Evolutionary conservation across 192 early-diverging fungal genomes (phyloP).

Genomic region (Jimgerdemannia lactiflua): DNA sequence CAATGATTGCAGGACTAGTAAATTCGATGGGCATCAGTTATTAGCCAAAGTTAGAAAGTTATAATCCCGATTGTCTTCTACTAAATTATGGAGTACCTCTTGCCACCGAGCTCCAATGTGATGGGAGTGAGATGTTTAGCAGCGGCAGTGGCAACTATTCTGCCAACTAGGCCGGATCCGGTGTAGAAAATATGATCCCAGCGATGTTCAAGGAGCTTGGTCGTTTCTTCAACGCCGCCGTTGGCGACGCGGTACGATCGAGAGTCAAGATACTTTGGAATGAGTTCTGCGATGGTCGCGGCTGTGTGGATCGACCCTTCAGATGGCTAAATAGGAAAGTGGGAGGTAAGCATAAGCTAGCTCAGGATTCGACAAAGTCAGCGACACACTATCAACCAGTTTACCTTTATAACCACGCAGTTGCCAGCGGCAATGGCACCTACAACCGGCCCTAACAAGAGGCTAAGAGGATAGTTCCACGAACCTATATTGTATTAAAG

Average conservation of each 20-base stretch:
- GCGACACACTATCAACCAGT: not conserved
- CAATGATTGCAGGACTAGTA: constrained; percentile 51
- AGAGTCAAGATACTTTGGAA: constrained; percentile 77
- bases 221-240: constrained; percentile 76
- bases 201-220: constrained; percentile 56
- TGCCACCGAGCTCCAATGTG: constrained; percentile 90
- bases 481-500: constrained; percentile 25
- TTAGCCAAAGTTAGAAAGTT: not conserved
- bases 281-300: constrained; percentile 51
- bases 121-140: constrained; percentile 77
- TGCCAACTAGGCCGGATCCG: constrained; percentile 72
- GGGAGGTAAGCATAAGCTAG: too few species aligned
- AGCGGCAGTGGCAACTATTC: constrained; percentile 74
- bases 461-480: constrained; percentile 56
- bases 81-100: constrained; percentile 48
- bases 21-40: not conserved
- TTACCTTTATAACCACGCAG: constrained; percentile 66
- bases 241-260: constrained; percentile 63
- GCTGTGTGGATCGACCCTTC: constrained; percentile 74
- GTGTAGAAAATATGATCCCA: constrained; percentile 93
- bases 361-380: too few species aligned
- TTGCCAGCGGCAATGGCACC: constrained; percentile 92
- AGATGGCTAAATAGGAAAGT: constrained; percentile 49
- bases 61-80: too few species aligned
- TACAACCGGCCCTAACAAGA: constrained; percentile 69